Evolutionary conservation across 2,329 filamentous ascomycete species (phyloP).

Genomic region (Apiospora rasikravindrae): DNA sequence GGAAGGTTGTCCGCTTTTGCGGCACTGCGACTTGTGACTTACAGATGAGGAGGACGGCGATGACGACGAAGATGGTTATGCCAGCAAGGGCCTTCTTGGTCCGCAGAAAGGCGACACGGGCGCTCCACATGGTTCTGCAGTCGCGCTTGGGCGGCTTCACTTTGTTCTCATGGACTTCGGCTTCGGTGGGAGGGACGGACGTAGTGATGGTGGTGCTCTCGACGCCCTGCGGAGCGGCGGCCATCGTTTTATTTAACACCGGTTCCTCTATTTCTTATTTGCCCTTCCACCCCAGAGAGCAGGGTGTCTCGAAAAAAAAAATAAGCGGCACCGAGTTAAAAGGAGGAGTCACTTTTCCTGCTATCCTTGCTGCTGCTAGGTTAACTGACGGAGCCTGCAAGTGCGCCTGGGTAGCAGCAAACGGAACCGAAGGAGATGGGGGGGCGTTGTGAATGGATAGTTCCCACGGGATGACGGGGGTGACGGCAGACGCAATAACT

Average conservation of each 20-base stretch:
- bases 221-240: conserved; percentile 5
- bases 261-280: background rate
- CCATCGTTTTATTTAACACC: conserved; percentile 1
- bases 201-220: background rate
- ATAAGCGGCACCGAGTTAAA: background rate
- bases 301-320: background rate
- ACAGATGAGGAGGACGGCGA: conserved; percentile 21
- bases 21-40: background rate
- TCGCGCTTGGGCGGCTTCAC: conserved; percentile 1
- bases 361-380: background rate
- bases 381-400: background rate
- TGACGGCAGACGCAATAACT: background rate
- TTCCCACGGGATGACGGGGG: background rate
- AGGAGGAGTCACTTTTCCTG: background rate
- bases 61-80: conserved; percentile 17
- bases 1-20: background rate
- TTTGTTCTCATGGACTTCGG: background rate
- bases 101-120: conserved; percentile 21
- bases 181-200: background rate
- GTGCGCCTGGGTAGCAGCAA: background rate
- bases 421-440: background rate
- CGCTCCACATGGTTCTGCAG: conserved; percentile 20
- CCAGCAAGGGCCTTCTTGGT: conserved; percentile 23
- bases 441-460: background rate
- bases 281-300: background rate